Percentiles rank a stretch among this genome's conserved stretches.
Evolutionary conservation across 1,139 yeast genomes (phyloP).

Genomic region (Yamadazyma dushanensis): DNA sequence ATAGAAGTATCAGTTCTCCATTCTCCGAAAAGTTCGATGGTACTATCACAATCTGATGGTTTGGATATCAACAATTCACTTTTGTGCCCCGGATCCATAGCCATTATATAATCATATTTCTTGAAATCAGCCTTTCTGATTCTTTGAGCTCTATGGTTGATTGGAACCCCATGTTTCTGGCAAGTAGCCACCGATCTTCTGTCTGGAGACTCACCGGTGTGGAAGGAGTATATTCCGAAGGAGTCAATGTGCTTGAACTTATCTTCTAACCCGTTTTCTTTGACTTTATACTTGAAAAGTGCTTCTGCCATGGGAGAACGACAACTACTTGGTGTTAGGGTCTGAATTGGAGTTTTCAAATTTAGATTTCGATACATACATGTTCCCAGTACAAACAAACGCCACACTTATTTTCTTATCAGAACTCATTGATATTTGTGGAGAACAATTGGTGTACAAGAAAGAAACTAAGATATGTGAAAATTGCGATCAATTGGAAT

Average conservation of each 20-base stretch:
- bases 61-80: constrained; percentile 56
- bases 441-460: no score
- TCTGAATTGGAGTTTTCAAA: not conserved
- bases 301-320: constrained; percentile 99
- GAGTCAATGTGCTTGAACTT: constrained; percentile 66
- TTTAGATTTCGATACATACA: constrained; percentile 51
- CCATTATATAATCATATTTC: constrained; percentile 77
- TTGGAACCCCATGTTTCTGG: constrained; percentile 68
- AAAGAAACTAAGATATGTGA: no score
- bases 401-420: constrained; percentile 56
- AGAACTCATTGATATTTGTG: not conserved
- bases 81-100: constrained; percentile 78
- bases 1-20: constrained; percentile 58
- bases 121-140: constrained; percentile 57
- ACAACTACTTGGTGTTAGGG: constrained; percentile 46
- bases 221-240: constrained; percentile 87
- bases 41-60: constrained; percentile 55
- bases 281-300: constrained; percentile 68
- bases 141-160: constrained; percentile 75
- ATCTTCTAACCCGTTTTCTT: constrained; percentile 41
- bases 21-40: constrained; percentile 70
- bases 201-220: constrained; percentile 82
- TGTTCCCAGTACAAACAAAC: constrained; percentile 90
- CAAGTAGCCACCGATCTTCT: constrained; percentile 70
- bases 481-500: no score